These are phyloP conservation scores for Isatis lusitanica DNA, from an alignment of 441 rosid species.

Conservation along the genomic window DNA sequence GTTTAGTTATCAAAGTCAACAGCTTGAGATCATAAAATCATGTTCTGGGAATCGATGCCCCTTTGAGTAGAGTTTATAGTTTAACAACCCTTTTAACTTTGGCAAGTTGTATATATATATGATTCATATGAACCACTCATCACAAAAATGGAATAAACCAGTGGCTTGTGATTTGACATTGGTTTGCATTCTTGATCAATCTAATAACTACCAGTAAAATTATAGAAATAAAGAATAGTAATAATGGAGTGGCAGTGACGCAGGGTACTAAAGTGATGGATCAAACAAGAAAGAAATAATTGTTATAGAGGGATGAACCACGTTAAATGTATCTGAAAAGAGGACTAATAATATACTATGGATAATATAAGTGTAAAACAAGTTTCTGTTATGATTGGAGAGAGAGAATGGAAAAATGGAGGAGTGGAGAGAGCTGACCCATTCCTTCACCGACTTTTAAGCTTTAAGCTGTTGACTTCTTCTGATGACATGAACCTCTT, in stretches of 20 bases:
- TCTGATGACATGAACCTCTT: slow-evolving; percentile 5
- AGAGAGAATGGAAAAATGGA: background rate
- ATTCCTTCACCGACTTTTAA: slow-evolving; percentile 23
- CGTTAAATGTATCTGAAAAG: background rate
- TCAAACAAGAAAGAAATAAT: too few relatives aligned
- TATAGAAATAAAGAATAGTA: background rate
- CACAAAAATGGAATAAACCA: background rate
- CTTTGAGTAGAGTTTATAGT: background rate
- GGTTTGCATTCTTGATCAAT: background rate
- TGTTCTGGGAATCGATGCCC: background rate
- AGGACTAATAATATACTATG: background rate
- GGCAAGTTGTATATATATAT: background rate
- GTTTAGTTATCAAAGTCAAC: background rate
- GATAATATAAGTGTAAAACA: background rate
- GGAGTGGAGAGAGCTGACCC: slow-evolving; percentile 23
- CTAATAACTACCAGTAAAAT: background rate
- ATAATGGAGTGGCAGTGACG: too few relatives aligned
- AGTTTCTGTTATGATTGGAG: slow-evolving; percentile 13
- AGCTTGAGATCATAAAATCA: slow-evolving; percentile 1
- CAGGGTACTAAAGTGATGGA: too few relatives aligned
- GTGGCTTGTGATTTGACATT: background rate
- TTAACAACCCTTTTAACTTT: background rate
- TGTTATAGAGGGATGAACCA: slow-evolving; percentile 6
- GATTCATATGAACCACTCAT: background rate
- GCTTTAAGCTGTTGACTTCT: slow-evolving; percentile 23